These are phyloP conservation scores for Melocanna baccifera DNA, from an alignment of 176 grass and related monocot species.

Conservation along the genomic window DNA sequence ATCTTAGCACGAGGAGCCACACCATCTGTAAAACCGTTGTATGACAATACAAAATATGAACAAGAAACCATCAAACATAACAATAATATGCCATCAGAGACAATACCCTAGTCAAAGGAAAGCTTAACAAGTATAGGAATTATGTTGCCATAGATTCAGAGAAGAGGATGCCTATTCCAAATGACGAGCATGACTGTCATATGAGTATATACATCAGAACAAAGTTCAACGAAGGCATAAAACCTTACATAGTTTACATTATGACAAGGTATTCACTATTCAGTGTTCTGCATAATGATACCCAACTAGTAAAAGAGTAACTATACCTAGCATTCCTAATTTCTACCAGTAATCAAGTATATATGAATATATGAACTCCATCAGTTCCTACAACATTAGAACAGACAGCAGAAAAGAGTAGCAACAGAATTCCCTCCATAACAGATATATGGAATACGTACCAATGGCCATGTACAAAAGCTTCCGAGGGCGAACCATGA, in stretches of 20 bases:
- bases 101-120: background rate
- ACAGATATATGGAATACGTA: conserved; percentile 30
- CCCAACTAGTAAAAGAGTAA: background rate
- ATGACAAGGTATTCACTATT: background rate
- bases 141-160: conserved; percentile 11
- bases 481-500: conserved; percentile 92
- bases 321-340: background rate
- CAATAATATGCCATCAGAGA: background rate
- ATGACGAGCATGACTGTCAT: background rate
- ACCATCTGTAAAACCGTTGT: conserved; percentile 60
- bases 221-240: background rate
- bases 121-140: conserved; percentile 8
- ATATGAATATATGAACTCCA: background rate
- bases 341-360: background rate
- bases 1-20: conserved; percentile 99
- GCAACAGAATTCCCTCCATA: background rate
- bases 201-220: conserved; percentile 12
- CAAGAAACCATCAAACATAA: background rate
- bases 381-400: background rate
- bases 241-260: background rate
- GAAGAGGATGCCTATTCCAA: background rate
- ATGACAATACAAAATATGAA: conserved; percentile 23
- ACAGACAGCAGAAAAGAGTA: conserved; percentile 3
- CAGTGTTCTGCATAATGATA: background rate
- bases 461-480: conserved; percentile 98